A percentile compares a stretch with the other conserved stretches of the same genome.
phyloP scores from a whole-genome alignment of 495 filamentous ascomycete species.

The Penicillium mononematosum region DNA sequence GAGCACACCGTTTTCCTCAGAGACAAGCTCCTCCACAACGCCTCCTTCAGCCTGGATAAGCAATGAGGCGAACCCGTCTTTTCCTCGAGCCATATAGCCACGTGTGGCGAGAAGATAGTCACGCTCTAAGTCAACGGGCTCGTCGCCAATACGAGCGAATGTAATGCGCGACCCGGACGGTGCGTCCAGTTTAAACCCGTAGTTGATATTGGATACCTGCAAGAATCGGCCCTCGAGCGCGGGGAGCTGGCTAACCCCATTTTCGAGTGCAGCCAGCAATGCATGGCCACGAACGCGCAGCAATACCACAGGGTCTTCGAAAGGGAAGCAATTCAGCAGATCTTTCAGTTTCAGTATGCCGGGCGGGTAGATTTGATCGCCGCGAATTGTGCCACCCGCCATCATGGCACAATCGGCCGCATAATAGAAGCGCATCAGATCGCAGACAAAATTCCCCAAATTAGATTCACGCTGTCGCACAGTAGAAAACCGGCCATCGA shows the following conservation, averaged over 20 bases:
- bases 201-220: constrained; percentile 78
- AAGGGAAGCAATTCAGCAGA: constrained; percentile 79
- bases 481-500: constrained; percentile 84
- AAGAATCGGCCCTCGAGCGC: constrained; percentile 73
- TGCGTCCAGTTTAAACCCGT: constrained; percentile 61
- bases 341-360: constrained; percentile 75
- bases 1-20: constrained; percentile 81
- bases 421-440: constrained; percentile 85
- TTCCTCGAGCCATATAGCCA: constrained; percentile 83
- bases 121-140: constrained; percentile 56
- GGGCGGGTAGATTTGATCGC: constrained; percentile 83
- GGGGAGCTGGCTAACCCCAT: constrained; percentile 73
- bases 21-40: constrained; percentile 69
- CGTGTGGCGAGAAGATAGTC: constrained; percentile 71
- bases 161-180: constrained; percentile 61
- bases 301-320: constrained; percentile 86
- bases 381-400: constrained; percentile 84
- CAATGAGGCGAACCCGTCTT: constrained; percentile 78
- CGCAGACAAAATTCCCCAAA: constrained; percentile 84
- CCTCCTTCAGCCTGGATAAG: constrained; percentile 69
- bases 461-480: constrained; percentile 77
- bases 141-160: constrained; percentile 56
- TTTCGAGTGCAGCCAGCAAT: constrained; percentile 76
- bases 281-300: constrained; percentile 64
- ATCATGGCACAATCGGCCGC: constrained; percentile 76